Evolutionary conservation across 2,329 filamentous ascomycete genomes (phyloP), one percentile per base, ranked within the genome.

Genomic region (Ceratocystis harringtonii): DNA sequence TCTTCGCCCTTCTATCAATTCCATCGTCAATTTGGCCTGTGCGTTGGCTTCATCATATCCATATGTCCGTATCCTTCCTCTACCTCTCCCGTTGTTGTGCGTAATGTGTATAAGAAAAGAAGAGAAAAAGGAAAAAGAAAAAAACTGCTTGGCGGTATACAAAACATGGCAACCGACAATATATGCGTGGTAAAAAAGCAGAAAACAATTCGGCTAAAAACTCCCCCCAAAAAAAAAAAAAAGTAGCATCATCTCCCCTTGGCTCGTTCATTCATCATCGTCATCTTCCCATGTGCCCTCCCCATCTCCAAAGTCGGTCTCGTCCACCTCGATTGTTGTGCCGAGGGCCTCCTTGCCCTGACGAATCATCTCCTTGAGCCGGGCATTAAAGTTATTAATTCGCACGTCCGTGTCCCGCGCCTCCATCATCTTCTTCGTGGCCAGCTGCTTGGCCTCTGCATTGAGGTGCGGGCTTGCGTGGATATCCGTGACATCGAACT

Each of bases 331-430:
- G 62, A 89, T 78, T 50, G 78, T 87, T 22, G 88, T 88, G 1
- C 87, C 92, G 19, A 99, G 76, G 1, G 94, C 94, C 74, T 94
- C 88, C 70, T 87, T 87, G 0, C 92, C 94, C 74, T 97, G 87
- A 1, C 86, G 81, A 65, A 99, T 95, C 88, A 99, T 90, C 43
- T 86, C 88, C 72, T 88, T 84, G 61, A 97, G 77, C 70, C 88
- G 84, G 61, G 84, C 80, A 72, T 94, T 95, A 75, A 97, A 85
- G 30, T 87, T 83, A 61, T 84, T 85, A 70, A 97, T 87, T 63
- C 87, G 85, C 55, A 86, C 84, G 70, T 97, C 91, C 6, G 89
- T 83, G 70, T 92, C 86, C 58, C 85, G 80, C 70, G 96, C 90
- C 66, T 89, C 88, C 62, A 84, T 83, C 28, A 85, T 79, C 69